Base-by-base conservation (phyloP, 2,329 filamentous ascomycete genomes). In the Aureobasidium sp. region DNA sequence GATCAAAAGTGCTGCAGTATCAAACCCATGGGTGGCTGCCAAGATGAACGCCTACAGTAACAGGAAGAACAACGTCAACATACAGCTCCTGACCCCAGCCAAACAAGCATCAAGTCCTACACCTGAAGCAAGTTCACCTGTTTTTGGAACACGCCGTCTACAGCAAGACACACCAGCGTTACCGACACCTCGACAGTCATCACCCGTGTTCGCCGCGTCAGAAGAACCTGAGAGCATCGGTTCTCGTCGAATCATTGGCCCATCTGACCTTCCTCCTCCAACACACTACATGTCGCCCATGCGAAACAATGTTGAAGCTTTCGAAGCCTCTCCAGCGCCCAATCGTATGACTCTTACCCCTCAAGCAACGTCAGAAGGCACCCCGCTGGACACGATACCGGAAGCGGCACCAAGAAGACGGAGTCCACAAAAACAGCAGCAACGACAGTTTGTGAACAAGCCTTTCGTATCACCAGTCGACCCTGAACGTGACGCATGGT, bases 21-120 rank as follows among this genome's bases (percentile, higher is more conserved):
- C 74, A 1, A 81, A 82, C 64, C 80, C 80, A 1, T 82, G 78
- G 78, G 76, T 76, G 0, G 73, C 79, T 47, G 78, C 79, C 27
- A 79, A 76, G 63, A 75, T 82, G 72, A 79, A 80, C 49, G 61
- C 74, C 17, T 57, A 63, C 1, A 44, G 68, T 25, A 53, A 57
- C 15, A 72, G 69, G 56, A 62, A 63, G 0, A 69, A 59, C 31
- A 45, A n/a, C 14, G 64, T 61, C 31, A 34, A 22, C 37, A 7
- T 12, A 17, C 7, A 64, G n/a, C n/a, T 67, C 31, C 27, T 62
- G 20, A 65, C 51, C 1, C 57, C 62, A 11, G 62, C 56, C 17
- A 58, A 34, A 29, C 59, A 53, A 51, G 36, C 45, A 14, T 48
- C 41, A 22, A 51, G 42, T 11, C n/a, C 37, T 15, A 25, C 22